Conservation (phyloP, 1,284 basidiomycete species). For the Kwoniella shivajii region DNA sequence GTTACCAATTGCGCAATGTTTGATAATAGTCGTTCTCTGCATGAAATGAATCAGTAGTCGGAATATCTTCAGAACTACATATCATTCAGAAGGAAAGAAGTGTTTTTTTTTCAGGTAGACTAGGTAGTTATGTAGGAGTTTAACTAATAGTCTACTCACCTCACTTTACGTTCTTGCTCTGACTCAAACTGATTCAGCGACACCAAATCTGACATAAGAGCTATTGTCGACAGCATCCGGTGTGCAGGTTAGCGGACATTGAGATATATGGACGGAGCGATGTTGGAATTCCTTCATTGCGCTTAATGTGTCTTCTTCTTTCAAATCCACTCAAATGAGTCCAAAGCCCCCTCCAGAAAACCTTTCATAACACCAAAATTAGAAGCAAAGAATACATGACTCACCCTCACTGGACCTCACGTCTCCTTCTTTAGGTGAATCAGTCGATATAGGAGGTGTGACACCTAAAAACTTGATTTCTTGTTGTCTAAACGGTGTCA, state of each 20-base stretch:
- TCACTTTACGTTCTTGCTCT: conserved; percentile 82
- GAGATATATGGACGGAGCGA: neutral
- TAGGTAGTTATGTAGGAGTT: neutral
- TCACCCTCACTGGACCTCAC: conserved; percentile 75
- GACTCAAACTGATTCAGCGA: conserved; percentile 86
- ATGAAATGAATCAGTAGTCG: neutral
- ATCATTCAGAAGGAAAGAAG: neutral
- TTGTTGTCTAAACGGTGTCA: neutral
- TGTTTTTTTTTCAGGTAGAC: neutral
- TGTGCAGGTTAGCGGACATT: too few species aligned
- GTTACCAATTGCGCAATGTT: conserved; percentile 87
- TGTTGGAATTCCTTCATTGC: neutral
- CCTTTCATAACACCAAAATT: neutral
- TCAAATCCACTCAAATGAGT: too few species aligned
- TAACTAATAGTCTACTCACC: conserved; percentile 61
- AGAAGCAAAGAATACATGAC: conserved; percentile 52
- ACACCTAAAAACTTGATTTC: conserved; percentile 54
- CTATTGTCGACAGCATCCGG: too few species aligned
- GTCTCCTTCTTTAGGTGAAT: conserved; percentile 69
- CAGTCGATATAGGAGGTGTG: conserved; percentile 88
- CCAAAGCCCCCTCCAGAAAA: neutral
- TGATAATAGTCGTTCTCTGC: conserved; percentile 89
- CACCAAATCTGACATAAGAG: conserved; percentile 73
- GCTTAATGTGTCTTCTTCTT: neutral
- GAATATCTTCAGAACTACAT: neutral